Conservation (phyloP, 176 grass and related monocot genomes). For the Musa troglodytarum region DNA sequence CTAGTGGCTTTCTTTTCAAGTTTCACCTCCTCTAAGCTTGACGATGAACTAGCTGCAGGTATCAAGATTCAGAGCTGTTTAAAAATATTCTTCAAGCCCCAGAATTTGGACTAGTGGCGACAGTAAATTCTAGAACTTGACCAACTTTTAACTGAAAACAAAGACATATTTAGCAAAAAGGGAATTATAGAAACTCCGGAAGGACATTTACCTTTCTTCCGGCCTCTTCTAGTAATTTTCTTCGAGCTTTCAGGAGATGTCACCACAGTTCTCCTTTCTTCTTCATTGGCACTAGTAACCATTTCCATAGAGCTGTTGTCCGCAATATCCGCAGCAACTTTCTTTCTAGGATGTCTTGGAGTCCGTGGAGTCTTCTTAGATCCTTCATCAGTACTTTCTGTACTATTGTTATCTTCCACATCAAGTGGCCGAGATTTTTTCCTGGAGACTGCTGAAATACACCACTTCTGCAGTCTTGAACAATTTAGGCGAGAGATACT, state of each 20-base stretch:
- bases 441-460: conserved; percentile 32
- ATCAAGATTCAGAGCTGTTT: not conserved
- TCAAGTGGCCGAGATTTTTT: conserved; percentile 29
- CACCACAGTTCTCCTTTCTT: conserved; percentile 14
- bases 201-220: conserved; percentile 49
- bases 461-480: conserved; percentile 17
- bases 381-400: conserved; percentile 23
- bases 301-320: conserved; percentile 6
- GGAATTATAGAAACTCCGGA: not conserved
- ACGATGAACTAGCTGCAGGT: conserved; percentile 25
- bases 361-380: conserved; percentile 22
- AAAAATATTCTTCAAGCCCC: not conserved
- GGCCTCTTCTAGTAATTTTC: conserved; percentile 28
- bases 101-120: not conserved
- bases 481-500: conserved; percentile 3
- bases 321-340: conserved; percentile 20
- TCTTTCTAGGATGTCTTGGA: conserved; percentile 40
- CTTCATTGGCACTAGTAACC: conserved; percentile 4
- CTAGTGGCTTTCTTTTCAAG: conserved; percentile 36
- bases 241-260: conserved; percentile 39
- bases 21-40: conserved; percentile 30
- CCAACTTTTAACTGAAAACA: not conserved
- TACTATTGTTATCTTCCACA: conserved; percentile 20
- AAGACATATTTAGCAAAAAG: not conserved
- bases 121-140: not conserved